Base-by-base conservation (phyloP, 345 rosid species). In the Adansonia digitata region DNA sequence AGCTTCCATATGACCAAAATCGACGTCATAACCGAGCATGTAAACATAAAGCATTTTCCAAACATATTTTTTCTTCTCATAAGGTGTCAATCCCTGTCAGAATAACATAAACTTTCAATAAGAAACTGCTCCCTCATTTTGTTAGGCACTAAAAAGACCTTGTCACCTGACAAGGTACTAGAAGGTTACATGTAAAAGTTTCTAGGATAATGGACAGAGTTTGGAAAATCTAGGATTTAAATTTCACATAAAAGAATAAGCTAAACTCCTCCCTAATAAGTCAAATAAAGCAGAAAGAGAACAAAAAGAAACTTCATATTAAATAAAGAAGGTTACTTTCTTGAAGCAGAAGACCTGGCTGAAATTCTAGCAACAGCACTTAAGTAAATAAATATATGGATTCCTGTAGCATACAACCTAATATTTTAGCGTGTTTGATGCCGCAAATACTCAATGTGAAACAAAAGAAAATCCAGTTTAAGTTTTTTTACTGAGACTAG, bases 1-100 rank as follows among this genome's bases (percentile, higher is more conserved):
- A 51, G 97, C 94, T 89, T 96, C 99, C 99, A 96, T 93, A 82
- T 96, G 99, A 77, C 98, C 99, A 86, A 93, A 93, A 84, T 96
- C 99, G 45, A 96, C 99, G 81, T 93, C 98, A 73, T 92, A 96
- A 72, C 99, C 99, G 73, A 96, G 91, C 99, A 96, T 93, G 79
- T 84, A 82, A 83, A 96, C 86, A 78, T 93, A 96, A 71, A 96
- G 92, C 98, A 96, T 96, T 84, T 96, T 96, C 99, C 99, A 96
- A 73, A 96, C 99, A 90, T 96, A 96, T 77, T 96, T 96, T 92
- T 96, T 96, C 92, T 96, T 93, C 80, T 96, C 97, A 77, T 96
- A 93, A 78, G 90, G 99, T 53, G 89, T 74, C 87, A 93, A 85
- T 31, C 94, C 94, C 99, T 96, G 91, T 66, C 64, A 26, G 74